Percentiles rank a stretch among this genome's conserved stretches.
Conservation (phyloP, 495 filamentous ascomycete species). For the Melanomma pulvis-pyrius region DNA sequence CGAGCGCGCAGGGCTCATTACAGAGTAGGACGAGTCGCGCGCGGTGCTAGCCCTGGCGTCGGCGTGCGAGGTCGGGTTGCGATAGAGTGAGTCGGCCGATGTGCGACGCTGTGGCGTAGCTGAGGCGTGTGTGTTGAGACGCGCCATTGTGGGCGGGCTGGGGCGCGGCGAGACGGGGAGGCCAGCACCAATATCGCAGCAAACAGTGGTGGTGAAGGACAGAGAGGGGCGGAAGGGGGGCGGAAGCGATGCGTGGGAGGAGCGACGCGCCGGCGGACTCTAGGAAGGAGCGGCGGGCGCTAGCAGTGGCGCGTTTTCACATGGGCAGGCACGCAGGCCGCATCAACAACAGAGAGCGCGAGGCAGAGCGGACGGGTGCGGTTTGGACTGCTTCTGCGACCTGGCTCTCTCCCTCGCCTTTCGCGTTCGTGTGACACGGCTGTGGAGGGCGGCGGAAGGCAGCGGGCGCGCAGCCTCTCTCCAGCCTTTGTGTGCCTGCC, state of each 20-base stretch:
- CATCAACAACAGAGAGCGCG: too few relatives aligned
- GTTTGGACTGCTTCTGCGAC: too few relatives aligned
- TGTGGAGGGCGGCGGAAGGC: too few relatives aligned
- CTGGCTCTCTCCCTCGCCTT: too few relatives aligned
- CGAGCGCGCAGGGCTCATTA: slow-evolving; percentile 49
- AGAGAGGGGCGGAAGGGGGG: too few relatives aligned
- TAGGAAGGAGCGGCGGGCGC: not conserved
- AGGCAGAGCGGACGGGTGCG: too few relatives aligned
- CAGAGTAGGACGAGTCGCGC: slow-evolving; percentile 35
- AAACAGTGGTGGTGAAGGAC: not conserved
- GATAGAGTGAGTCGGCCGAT: slow-evolving; percentile 28
- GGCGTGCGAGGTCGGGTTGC: slow-evolving; percentile 26
- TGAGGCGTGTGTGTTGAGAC: slow-evolving; percentile 30
- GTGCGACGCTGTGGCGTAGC: slow-evolving; percentile 26
- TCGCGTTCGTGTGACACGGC: too few relatives aligned
- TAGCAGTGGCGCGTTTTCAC: not conserved
- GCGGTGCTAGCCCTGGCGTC: not conserved
- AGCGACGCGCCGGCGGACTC: too few relatives aligned
- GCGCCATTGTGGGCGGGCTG: slow-evolving; percentile 30
- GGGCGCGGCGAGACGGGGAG: not conserved
- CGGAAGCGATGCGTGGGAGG: too few relatives aligned
- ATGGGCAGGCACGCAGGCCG: not conserved
- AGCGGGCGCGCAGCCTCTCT: too few relatives aligned
- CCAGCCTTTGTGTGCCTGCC: too few relatives aligned
- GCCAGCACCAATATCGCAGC: not conserved